Conservation (phyloP, 306 rosid species). For the barrel medic (Medicago truncatula) region DNA sequence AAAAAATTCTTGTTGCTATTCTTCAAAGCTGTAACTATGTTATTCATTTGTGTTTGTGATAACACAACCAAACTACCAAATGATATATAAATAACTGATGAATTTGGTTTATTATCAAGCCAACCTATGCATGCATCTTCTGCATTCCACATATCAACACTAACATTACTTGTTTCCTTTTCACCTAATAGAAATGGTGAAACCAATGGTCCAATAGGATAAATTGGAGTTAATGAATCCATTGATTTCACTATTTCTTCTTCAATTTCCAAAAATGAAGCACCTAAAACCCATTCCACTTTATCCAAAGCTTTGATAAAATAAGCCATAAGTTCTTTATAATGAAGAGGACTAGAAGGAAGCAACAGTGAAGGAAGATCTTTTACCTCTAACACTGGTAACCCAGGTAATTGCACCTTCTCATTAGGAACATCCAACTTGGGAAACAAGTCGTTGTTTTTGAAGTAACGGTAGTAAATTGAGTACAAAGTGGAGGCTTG, state of each 20-base stretch:
- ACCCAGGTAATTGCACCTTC: slow-evolving; percentile 51
- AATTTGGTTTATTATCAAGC: slow-evolving; percentile 44
- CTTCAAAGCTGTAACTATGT: slow-evolving; percentile 51
- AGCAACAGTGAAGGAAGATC: slow-evolving; percentile 60
- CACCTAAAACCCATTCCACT: slow-evolving; percentile 60
- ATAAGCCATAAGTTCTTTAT: neutral
- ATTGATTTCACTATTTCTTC: slow-evolving; percentile 54
- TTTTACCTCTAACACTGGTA: slow-evolving; percentile 47
- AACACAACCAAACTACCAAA: slow-evolving; percentile 60
- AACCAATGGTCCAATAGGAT: slow-evolving; percentile 60
- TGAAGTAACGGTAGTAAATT: slow-evolving; percentile 50
- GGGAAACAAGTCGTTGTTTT: slow-evolving; percentile 25
- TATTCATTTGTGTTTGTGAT: slow-evolving; percentile 48
- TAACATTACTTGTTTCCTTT: slow-evolving; percentile 35
- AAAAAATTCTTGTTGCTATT: slow-evolving; percentile 54
- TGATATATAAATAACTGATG: slow-evolving; percentile 58
- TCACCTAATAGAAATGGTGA: slow-evolving; percentile 56
- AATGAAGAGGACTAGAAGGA: slow-evolving; percentile 45
- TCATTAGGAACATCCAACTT: slow-evolving; percentile 41
- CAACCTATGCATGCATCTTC: slow-evolving; percentile 57
- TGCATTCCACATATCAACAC: slow-evolving; percentile 57
- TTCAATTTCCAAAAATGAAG: slow-evolving; percentile 59
- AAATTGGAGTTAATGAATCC: slow-evolving; percentile 45
- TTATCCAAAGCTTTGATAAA: slow-evolving; percentile 36
- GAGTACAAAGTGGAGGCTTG: slow-evolving; percentile 59